Evolutionary conservation across 2,329 filamentous ascomycete species (phyloP), one percentile per base, ranked within the genome.

Genomic region (Aspergillus sp.): DNA sequence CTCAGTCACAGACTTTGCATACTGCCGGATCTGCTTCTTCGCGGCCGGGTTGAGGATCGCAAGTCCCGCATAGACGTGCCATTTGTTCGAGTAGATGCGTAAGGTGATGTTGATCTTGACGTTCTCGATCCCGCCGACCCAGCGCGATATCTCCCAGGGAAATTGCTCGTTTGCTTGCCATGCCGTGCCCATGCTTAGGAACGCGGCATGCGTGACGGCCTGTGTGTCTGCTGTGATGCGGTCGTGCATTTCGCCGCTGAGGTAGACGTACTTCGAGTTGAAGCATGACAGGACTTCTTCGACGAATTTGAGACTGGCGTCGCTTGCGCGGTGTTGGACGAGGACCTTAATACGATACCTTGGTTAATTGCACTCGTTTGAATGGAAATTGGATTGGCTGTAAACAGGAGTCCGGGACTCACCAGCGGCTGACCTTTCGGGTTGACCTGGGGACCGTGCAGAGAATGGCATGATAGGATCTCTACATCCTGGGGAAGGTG

Each of bases 61-160:
- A 8, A 99, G 87, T 0, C 95, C 95, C 18, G 95, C 95, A 74
- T 99, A 99, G 57, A 99, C 95, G 79, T 99, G 96, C 96, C 96
- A 99, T 76, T 98, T 99, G 76, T 97, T 96, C 59, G 89, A 88
- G 79, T 98, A 99, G 78, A 99, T 98, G 66, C 95, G 92, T 64
- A 99, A 81, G 65, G 92, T 98, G 65, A 98, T 87, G 78, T 99
- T 99, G 80, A 98, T 96, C 79, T 99, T 99, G 68, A 98, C 93
- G 74, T 99, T 99, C 76, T 99, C 95, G 68, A 99, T 96, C 52
- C 95, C 96, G 57, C 95, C 95, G 4, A 97, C 86, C 75, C 98
- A 99, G 62, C 95, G 91, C n/a, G 88, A 86, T 47, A 93, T 87
- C 68, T 98, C 93, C 95, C 95, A 99, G 0, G 96, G 95, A 68